A percentile compares a stretch with the other conserved stretches of the same genome.
Conservation (phyloP, 306 rosid species). For the Trifolium dubium region DNA sequence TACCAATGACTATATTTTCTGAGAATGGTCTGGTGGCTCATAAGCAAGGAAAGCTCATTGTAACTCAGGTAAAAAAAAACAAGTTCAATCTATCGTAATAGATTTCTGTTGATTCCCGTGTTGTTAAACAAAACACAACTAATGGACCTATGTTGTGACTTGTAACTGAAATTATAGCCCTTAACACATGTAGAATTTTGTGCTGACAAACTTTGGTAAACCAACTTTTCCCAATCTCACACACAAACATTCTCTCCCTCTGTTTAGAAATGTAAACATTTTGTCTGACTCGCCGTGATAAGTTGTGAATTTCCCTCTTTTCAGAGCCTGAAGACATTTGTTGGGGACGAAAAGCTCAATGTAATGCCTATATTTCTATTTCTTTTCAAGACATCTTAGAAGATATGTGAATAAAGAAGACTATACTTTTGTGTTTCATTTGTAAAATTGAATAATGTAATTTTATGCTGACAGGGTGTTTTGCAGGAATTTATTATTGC, state of each 20-base stretch:
- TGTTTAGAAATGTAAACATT: neutral
- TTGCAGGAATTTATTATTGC: slow-evolving; percentile 89
- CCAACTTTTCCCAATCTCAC: too few relatives aligned
- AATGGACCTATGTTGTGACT: too few relatives aligned
- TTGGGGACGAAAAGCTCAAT: slow-evolving; percentile 89
- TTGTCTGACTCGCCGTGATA: slow-evolving; percentile 28
- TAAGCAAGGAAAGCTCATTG: slow-evolving; percentile 78
- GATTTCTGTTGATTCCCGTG: slow-evolving; percentile 16
- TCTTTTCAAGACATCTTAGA: neutral
- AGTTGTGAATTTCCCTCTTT: slow-evolving; percentile 36
- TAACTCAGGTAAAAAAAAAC: slow-evolving; percentile 70
- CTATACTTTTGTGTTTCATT: neutral
- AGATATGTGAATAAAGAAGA: neutral
- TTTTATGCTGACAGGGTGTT: slow-evolving; percentile 23
- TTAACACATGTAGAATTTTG: too few relatives aligned
- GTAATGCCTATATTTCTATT: slow-evolving; percentile 21
- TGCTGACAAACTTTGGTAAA: too few relatives aligned
- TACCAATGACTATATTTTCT: slow-evolving; percentile 76
- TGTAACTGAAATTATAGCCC: too few relatives aligned
- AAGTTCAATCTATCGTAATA: neutral
- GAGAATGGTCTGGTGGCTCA: slow-evolving; percentile 98
- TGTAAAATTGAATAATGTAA: slow-evolving; percentile 1
- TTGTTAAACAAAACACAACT: neutral
- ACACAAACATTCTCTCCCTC: too few relatives aligned
- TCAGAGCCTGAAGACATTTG: slow-evolving; percentile 74